phyloP scores from a whole-genome alignment of 108 stramenopile genomes.

The Aurantiochytrium sp. region DNA sequence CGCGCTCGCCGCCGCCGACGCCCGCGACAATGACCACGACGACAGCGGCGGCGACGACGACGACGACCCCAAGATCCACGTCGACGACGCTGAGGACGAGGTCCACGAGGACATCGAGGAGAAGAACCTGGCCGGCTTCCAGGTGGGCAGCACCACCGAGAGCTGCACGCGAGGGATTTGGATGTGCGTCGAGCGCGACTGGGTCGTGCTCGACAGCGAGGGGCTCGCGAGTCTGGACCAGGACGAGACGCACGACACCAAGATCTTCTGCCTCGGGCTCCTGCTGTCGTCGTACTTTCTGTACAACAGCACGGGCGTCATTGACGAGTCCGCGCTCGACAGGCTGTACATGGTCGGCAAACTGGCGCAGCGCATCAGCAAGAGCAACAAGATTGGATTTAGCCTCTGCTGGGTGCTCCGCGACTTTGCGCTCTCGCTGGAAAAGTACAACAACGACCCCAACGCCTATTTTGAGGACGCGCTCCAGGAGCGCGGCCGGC shows the following conservation, averaged over 20 bases:
- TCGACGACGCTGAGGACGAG: no score
- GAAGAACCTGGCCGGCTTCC: background rate
- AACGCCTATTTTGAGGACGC: constrained; percentile 36
- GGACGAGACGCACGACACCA: constrained; percentile 36
- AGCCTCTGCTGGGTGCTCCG: constrained; percentile 38
- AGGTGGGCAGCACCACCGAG: constrained; percentile 36
- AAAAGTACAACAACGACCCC: background rate
- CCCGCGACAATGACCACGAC: no score
- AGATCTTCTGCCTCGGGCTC: constrained; percentile 38
- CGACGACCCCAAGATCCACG: no score
- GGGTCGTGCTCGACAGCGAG: constrained; percentile 42
- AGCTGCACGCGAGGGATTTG: constrained; percentile 44
- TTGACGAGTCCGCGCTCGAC: constrained; percentile 36
- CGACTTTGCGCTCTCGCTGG: constrained; percentile 28
- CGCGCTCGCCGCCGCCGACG: no score
- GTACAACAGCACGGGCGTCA: constrained; percentile 38
- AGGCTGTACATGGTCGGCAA: constrained; percentile 39
- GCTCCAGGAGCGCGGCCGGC: background rate
- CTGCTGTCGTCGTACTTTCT: constrained; percentile 35
- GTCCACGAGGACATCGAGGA: no score
- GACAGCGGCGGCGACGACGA: no score
- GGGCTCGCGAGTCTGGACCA: constrained; percentile 32
- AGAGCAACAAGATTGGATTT: constrained; percentile 27
- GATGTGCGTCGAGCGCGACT: constrained; percentile 33
- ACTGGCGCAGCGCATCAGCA: constrained; percentile 33